Conservation (phyloP, 2,329 filamentous ascomycete genomes). For the Massarina eburnea region DNA sequence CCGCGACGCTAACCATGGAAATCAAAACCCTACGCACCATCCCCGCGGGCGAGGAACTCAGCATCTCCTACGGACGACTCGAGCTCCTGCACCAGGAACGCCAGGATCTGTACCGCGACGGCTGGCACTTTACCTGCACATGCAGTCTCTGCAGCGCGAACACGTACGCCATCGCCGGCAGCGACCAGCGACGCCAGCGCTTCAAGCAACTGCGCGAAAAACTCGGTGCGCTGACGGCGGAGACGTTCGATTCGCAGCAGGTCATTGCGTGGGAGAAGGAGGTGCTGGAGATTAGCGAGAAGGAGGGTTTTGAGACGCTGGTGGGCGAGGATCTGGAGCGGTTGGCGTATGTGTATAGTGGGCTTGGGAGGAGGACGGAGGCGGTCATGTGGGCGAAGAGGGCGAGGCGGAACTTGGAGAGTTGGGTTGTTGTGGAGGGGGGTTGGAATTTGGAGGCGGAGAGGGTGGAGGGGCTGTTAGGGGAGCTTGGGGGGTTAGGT, state of each 20-base stretch:
- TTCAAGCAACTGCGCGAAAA: slow-evolving; percentile 17
- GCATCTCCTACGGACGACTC: slow-evolving; percentile 22
- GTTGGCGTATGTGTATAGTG: slow-evolving; percentile 28
- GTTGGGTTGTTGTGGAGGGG: slow-evolving; percentile 23
- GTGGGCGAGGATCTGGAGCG: slow-evolving; percentile 25
- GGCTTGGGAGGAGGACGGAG: slow-evolving; percentile 15
- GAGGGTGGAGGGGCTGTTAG: slow-evolving; percentile 20
- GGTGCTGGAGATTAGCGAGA: slow-evolving; percentile 20
- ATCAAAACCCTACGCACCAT: slow-evolving; percentile 24
- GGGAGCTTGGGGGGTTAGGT: slow-evolving; percentile 14
- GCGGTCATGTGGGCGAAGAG: slow-evolving; percentile 21
- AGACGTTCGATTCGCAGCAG: slow-evolving; percentile 23
- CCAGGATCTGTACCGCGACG: slow-evolving; percentile 19
- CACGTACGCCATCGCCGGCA: slow-evolving; percentile 13
- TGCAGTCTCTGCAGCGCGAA: slow-evolving; percentile 24
- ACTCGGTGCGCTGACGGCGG: slow-evolving; percentile 18
- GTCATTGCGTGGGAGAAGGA: slow-evolving; percentile 27
- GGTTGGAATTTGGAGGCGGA: slow-evolving; percentile 13
- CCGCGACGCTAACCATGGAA: slow-evolving; percentile 20
- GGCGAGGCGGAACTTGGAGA: slow-evolving; percentile 19
- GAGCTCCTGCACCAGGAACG: slow-evolving; percentile 20
- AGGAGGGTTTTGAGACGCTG: slow-evolving; percentile 22
- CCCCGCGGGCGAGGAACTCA: slow-evolving; percentile 23
- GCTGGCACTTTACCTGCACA: slow-evolving; percentile 26
- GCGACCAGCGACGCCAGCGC: slow-evolving; percentile 19